phyloP scores from a whole-genome alignment of 2,329 filamentous ascomycete genomes.

The Cladosporium sp. region DNA sequence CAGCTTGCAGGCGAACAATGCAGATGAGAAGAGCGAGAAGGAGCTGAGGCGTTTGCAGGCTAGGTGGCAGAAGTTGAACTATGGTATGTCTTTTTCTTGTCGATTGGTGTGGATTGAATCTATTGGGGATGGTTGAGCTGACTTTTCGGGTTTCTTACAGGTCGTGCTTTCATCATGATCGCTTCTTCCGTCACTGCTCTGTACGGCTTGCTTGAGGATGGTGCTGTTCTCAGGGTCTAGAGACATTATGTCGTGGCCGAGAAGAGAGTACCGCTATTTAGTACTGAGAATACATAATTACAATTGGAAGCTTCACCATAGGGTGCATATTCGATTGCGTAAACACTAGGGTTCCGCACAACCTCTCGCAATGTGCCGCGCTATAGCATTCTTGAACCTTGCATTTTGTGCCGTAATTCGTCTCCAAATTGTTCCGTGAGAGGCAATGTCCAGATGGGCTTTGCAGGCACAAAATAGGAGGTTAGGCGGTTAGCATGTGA shows the following conservation, averaged over 20 bases:
- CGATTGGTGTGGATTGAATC: neutral
- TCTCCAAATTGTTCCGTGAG: too few relatives aligned
- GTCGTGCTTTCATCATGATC: conserved; percentile 29
- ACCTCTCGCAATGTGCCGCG: too few relatives aligned
- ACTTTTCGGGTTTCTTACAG: conserved; percentile 18
- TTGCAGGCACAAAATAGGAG: neutral
- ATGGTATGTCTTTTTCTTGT: conserved; percentile 24
- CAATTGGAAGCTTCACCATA: neutral
- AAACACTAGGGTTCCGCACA: too few relatives aligned
- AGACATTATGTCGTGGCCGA: neutral
- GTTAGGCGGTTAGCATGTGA: neutral
- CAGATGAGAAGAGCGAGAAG: conserved; percentile 30
- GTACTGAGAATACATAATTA: neutral
- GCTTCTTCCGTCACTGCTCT: conserved; percentile 19
- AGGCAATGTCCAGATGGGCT: neutral
- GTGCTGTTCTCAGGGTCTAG: conserved; percentile 13
- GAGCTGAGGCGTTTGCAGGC: conserved; percentile 32
- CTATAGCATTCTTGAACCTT: too few relatives aligned
- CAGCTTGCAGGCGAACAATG: conserved; percentile 27
- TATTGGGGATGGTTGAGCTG: conserved; percentile 3
- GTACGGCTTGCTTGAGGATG: conserved; percentile 18
- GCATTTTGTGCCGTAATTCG: neutral
- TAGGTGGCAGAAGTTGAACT: conserved; percentile 32
- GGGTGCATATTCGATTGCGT: neutral
- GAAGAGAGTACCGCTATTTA: neutral